Base-by-base conservation (phyloP, 371 early-diverging fungal genomes). In the Rhizopus sp. region DNA sequence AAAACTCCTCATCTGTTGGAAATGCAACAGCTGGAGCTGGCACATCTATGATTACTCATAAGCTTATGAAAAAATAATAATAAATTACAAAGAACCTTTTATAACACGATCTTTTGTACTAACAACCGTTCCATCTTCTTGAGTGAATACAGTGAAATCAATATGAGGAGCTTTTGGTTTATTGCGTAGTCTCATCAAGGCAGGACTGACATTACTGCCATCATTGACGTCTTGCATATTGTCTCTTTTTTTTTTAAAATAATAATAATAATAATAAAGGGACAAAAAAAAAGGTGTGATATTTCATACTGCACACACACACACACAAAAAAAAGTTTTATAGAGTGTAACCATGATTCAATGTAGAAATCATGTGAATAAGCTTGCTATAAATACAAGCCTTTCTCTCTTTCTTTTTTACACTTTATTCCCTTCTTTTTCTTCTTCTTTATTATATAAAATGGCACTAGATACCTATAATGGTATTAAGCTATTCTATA, bases 81-180 rank as follows among this genome's bases (percentile, higher is more conserved):
- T 37, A 13, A 37, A 37, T 37, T 13, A 13, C 7, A 37, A 13
- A 13, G 16, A 42, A 52, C 91, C 92, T 89, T 90, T 88, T 59
- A 87, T 78, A 53, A 86, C 81, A 10, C 96, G 83, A 47, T 90
- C 92, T 31, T 69, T 63, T 9, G 94, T 94, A 38, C 85, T 84
- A 13, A 92, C 89, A 32, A 78, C 75, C n/a, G 80, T 79, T 42
- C 93, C 93, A 69, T 88, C 86, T 38, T 91, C 93, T 72, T 89
- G 84, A 46, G 84, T 85, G 54, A 87, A 89, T 47, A 87, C 65
- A 13, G 89, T 84, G 60, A 90, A 89, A 77, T 93, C 93, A 61
- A 87, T 81, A 41, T 50, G 54, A 23, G 64, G 64, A 8, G 72
- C 60, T 40, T 63, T 54, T 5, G 64, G 64, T 44, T 61, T 61